Percentiles rank a stretch among this genome's conserved stretches.
Conservation (phyloP, 257 asterid genomes). For the Przewalskia tangutica region DNA sequence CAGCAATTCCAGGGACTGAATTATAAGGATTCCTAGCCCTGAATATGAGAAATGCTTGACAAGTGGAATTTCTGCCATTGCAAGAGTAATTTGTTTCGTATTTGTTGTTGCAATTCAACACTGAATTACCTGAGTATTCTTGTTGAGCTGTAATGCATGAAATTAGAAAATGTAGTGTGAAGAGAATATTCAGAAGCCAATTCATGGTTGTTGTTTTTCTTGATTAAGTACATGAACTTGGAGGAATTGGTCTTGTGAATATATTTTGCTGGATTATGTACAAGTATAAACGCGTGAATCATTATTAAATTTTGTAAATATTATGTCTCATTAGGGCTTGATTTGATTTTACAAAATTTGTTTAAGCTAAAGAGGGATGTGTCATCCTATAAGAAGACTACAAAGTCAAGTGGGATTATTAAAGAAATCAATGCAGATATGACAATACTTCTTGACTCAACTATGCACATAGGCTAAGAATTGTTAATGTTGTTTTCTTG, state of each 20-base stretch:
- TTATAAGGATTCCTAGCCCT: slow-evolving; percentile 30
- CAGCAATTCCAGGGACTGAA: slow-evolving; percentile 34
- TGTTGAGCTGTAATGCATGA: slow-evolving; percentile 29
- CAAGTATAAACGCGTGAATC: slow-evolving; percentile 23
- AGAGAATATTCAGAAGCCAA: slow-evolving; percentile 6
- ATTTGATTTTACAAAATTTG: background rate
- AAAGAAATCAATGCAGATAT: background rate
- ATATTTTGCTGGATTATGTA: slow-evolving; percentile 2
- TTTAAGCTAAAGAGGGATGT: background rate
- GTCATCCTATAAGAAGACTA: background rate
- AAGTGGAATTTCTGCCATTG: slow-evolving; percentile 27
- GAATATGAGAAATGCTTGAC: slow-evolving; percentile 48
- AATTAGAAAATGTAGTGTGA: slow-evolving; percentile 10
- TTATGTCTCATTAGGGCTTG: background rate
- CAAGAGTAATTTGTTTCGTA: slow-evolving; percentile 17
- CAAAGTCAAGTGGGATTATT: background rate
- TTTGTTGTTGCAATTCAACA: slow-evolving; percentile 13
- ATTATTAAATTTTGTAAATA: slow-evolving; percentile 2
- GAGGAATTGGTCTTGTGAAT: slow-evolving; percentile 1
- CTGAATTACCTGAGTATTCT: slow-evolving; percentile 32
- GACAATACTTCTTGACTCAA: background rate
- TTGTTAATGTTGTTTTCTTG: too few relatives aligned
- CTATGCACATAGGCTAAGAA: background rate
- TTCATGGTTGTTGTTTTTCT: slow-evolving; percentile 17
- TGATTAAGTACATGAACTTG: background rate